A percentile compares a stretch with the other conserved stretches of the same genome.
These are phyloP conservation scores for Trichoderma koningii DNA, from an alignment of 2,329 filamentous ascomycete species.

Conservation along the genomic window DNA sequence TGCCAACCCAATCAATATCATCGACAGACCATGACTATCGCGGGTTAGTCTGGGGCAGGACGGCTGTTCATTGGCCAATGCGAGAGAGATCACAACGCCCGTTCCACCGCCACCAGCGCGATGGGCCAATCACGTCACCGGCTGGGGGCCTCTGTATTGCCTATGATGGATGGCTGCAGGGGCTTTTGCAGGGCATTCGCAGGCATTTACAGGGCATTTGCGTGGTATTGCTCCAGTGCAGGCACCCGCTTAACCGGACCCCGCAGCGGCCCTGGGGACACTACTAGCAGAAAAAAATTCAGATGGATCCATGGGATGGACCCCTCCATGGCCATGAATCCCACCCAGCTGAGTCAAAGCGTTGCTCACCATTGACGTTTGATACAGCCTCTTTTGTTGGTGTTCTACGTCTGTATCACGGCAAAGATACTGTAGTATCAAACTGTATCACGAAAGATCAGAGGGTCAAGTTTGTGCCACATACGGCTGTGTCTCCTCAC, in stretches of 20 bases:
- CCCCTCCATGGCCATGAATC: conserved; percentile 15
- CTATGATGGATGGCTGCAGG: conserved; percentile 26
- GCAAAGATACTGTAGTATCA: background rate
- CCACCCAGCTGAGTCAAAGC: background rate
- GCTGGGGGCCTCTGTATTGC: conserved; percentile 4
- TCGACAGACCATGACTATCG: conserved; percentile 9
- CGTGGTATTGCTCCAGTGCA: conserved; percentile 13
- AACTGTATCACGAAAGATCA: background rate
- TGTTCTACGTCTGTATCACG: no score
- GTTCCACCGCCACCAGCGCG: conserved; percentile 25
- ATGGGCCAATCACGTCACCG: conserved; percentile 16
- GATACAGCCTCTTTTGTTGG: no score
- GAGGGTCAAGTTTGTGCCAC: no score
- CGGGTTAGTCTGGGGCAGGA: conserved; percentile 3
- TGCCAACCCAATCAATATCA: conserved; percentile 16
- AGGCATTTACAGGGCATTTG: background rate
- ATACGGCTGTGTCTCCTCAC: background rate
- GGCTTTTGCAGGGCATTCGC: background rate
- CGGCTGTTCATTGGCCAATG: conserved; percentile 29
- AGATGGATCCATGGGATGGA: background rate
- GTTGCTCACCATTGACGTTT: no score
- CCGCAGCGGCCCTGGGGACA: conserved; percentile 14
- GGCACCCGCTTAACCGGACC: conserved; percentile 5
- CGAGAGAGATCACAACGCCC: conserved; percentile 2
- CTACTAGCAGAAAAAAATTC: background rate